Evolutionary conservation across 1,139 yeast genomes (phyloP).

Genomic region (Candida sojae): DNA sequence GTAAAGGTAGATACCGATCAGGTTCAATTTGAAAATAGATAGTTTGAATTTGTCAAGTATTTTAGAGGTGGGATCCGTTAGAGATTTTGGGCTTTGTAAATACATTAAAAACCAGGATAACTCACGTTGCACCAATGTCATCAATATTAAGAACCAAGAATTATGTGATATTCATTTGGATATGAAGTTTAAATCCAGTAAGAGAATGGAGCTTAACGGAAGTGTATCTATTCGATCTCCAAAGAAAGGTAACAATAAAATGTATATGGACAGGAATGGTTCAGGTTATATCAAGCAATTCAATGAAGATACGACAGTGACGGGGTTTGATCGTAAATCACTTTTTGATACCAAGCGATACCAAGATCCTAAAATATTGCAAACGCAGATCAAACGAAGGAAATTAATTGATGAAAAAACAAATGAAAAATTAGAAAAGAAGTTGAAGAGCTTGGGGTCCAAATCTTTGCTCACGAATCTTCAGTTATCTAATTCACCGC

Average conservation of each 20-base stretch:
- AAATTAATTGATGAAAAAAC: conserved; percentile 33
- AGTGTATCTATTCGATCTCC: conserved; percentile 49
- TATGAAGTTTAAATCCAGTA: conserved; percentile 50
- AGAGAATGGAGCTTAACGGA: conserved; percentile 76
- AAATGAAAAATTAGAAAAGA: conserved; percentile 35
- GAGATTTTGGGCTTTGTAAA: conserved; percentile 70
- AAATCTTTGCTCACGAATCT: conserved; percentile 11
- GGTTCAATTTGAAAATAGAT: conserved; percentile 66
- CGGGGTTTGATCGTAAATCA: conserved; percentile 14
- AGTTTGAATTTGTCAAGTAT: conserved; percentile 50
- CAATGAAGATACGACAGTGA: conserved; percentile 28
- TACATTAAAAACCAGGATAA: conserved; percentile 46
- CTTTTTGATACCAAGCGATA: conserved; percentile 26
- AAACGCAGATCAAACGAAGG: conserved; percentile 34
- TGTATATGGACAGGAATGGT: conserved; percentile 21
- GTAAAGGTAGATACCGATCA: conserved; percentile 8
- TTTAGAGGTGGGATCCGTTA: conserved; percentile 72
- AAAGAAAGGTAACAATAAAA: conserved; percentile 23
- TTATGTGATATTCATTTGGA: conserved; percentile 78
- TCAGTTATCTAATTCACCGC: conserved; percentile 3
- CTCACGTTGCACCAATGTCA: conserved; percentile 56
- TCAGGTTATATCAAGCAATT: conserved; percentile 12
- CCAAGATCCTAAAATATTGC: conserved; percentile 48
- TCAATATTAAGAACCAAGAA: conserved; percentile 52
- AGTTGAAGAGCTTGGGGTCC: conserved; percentile 20